phyloP scores from a whole-genome alignment of 345 rosid genomes.

The Geranium rotundifolium region DNA sequence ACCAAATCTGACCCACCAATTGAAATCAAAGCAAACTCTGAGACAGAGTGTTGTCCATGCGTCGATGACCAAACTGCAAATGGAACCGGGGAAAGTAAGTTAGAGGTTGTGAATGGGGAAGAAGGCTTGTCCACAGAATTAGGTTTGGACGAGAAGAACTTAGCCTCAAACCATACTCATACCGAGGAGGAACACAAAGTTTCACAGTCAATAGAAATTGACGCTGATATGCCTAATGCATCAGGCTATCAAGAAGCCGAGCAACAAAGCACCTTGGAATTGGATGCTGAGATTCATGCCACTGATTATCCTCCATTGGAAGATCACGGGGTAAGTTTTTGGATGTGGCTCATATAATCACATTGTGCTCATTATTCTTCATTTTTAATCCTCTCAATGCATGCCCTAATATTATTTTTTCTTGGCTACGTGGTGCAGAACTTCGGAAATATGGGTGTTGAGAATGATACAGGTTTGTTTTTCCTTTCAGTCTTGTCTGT shows the following conservation, averaged over 20 bases:
- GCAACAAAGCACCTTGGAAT: neutral
- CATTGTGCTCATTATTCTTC: too few species aligned
- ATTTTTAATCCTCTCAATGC: neutral
- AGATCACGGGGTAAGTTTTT: slow-evolving; percentile 38
- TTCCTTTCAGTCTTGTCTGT: neutral
- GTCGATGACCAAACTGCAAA: slow-evolving; percentile 26
- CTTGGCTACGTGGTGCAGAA: slow-evolving; percentile 40
- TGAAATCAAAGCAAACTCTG: slow-evolving; percentile 19
- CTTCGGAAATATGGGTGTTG: slow-evolving; percentile 29
- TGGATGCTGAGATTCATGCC: slow-evolving; percentile 13
- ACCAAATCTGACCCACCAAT: slow-evolving; percentile 22
- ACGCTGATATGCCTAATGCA: slow-evolving; percentile 10
- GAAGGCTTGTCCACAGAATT: slow-evolving; percentile 18
- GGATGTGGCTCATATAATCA: too few species aligned
- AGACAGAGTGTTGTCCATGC: slow-evolving; percentile 22
- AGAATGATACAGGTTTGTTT: slow-evolving; percentile 74
- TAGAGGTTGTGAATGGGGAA: slow-evolving; percentile 19
- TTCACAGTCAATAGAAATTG: slow-evolving; percentile 16
- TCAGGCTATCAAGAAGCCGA: too few species aligned
- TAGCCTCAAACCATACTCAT: slow-evolving; percentile 8
- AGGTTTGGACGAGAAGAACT: slow-evolving; percentile 25
- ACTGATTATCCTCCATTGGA: slow-evolving; percentile 17
- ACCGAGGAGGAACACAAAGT: slow-evolving; percentile 27
- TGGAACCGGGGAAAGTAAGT: slow-evolving; percentile 16
- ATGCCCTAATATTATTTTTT: neutral